Percentiles rank a stretch among this genome's conserved stretches.
phyloP scores from a whole-genome alignment of 1,284 basidiomycete species.

The Tremellales sp. region DNA sequence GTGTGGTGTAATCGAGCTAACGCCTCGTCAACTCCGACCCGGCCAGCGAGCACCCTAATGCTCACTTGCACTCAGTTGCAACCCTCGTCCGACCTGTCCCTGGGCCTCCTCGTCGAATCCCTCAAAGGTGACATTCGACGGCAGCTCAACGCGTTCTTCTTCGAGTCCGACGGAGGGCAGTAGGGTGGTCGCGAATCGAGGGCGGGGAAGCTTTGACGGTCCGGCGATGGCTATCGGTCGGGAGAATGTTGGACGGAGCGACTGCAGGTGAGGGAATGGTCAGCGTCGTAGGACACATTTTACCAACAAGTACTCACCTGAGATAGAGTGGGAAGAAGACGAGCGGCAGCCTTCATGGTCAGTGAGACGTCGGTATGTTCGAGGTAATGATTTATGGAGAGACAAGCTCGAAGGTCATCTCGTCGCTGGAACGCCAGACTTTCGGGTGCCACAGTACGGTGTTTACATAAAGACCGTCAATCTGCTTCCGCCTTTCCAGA shows the following conservation, averaged over 20 bases:
- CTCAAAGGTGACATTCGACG: conserved; percentile 31
- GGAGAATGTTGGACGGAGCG: conserved; percentile 11
- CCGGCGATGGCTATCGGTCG: conserved; percentile 8
- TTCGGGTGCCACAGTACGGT: no score
- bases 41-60: not conserved
- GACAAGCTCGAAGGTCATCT: no score
- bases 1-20: conserved; percentile 2
- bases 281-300: not conserved
- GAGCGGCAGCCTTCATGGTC: conserved; percentile 15
- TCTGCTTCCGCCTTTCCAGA: no score
- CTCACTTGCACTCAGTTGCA: conserved; percentile 5
- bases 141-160: conserved; percentile 11
- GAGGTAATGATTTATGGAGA: no score
- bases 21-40: not conserved
- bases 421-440: no score
- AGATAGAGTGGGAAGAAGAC: conserved; percentile 12
- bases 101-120: conserved; percentile 18
- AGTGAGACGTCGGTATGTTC: no score
- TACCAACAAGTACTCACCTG: conserved; percentile 9
- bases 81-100: conserved; percentile 9
- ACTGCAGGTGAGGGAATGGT: not conserved
- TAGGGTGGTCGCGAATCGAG: no score
- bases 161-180: no score
- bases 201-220: conserved; percentile 8
- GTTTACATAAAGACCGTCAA: no score